Evolutionary conservation across 140 eudicot genomes (phyloP), one percentile per base, ranked within the genome.

Genomic region (Senecio squalidus): DNA sequence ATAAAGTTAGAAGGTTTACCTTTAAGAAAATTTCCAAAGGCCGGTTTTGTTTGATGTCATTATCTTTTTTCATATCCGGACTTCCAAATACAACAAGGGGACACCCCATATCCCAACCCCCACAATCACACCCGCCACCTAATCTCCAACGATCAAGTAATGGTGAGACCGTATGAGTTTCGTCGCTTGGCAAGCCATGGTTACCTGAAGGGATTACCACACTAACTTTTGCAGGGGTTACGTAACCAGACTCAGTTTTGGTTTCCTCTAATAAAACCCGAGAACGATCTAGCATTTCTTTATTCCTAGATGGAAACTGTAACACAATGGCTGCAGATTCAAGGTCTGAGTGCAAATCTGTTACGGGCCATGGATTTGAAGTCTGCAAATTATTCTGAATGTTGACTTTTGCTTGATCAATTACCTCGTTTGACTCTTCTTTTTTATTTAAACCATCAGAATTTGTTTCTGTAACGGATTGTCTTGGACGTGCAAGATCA

Each of bases 91-190:
- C 82, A 24, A 74, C 60, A 20, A 84, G 82, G 6, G 94, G 94
- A 52, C 94, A 84, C 16, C 85, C 91, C 88, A 84, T 83, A 68
- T 91, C 98, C 98, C 98, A 91, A 28, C 98, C 98, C 14, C 92
- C 98, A 67, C 98, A 91, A 48, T 91, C 94, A 47, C 98, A 91
- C 20, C 92, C 82, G 22, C 98, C 98, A 14, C 96, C 94, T 16
- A 65, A 50, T 58, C 94, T 67, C 96, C 96, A 91, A 67, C 96
- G 70, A 36, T 91, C 92, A 22, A 91, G 82, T 63, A 91, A 82
- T 2, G 86, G 80, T 23, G 87, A 71, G 58, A 93, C 82, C 57
- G 84, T 76, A 11, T 78, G 58, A 73, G 74, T 79, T 71, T 86
- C 96, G 6, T 56, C 65, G 40, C 68, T 77, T 6, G 96, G 91